phyloP scores from a whole-genome alignment of 768 basidiomycete species.

The Trametes villosa region DNA sequence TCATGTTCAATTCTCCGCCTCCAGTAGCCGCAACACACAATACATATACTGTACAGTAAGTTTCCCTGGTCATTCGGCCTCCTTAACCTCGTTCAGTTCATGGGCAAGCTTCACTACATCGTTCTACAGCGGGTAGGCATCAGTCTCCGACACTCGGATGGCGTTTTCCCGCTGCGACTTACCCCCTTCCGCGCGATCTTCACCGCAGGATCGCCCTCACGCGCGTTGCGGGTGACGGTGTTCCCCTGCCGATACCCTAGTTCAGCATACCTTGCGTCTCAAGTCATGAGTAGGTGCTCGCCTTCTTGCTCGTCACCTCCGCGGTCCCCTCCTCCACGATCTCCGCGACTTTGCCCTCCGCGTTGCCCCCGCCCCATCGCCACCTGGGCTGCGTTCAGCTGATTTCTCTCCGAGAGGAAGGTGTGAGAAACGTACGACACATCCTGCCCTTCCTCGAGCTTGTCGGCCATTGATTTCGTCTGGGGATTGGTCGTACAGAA shows the following conservation, averaged over 20 bases:
- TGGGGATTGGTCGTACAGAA: too few species aligned
- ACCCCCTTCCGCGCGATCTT: conserved; percentile 51
- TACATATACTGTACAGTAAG: background rate
- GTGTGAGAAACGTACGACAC: conserved; percentile 43
- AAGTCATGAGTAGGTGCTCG: conserved; percentile 10
- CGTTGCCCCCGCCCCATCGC: conserved; percentile 41
- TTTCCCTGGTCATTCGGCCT: conserved; percentile 21
- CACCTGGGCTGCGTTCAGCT: conserved; percentile 31
- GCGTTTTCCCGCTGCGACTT: conserved; percentile 25
- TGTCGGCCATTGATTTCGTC: conserved; percentile 29
- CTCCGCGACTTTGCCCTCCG: conserved; percentile 42
- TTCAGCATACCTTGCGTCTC: background rate
- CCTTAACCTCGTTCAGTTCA: conserved; percentile 49
- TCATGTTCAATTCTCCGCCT: too few species aligned
- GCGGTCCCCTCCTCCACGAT: conserved; percentile 49
- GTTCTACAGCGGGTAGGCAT: conserved; percentile 38
- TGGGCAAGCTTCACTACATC: conserved; percentile 56
- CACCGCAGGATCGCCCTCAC: conserved; percentile 53
- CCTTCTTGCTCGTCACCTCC: conserved; percentile 52
- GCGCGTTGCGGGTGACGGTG: conserved; percentile 47
- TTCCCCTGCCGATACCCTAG: conserved; percentile 39
- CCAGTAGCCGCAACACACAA: background rate
- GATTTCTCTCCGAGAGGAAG: background rate
- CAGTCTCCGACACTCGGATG: background rate
- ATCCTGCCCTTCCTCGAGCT: conserved; percentile 38